Percentiles rank a stretch among this genome's conserved stretches.
Conservation (phyloP, 495 filamentous ascomycete genomes). For the Penicillium pancosmium region DNA sequence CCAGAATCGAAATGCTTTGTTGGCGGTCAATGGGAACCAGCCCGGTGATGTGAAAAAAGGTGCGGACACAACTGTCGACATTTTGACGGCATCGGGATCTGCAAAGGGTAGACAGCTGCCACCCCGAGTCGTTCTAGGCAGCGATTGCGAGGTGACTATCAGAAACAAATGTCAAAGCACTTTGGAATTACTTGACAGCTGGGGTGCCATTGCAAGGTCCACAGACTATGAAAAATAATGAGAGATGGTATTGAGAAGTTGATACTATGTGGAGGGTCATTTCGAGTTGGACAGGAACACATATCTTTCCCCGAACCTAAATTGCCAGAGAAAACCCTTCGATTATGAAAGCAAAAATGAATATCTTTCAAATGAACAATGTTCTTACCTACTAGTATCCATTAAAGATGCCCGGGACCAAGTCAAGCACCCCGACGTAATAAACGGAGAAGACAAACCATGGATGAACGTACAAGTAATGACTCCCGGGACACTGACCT, state of each 20-base stretch:
- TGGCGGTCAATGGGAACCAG: conserved; percentile 3
- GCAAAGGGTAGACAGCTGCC: conserved; percentile 5
- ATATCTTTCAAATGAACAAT: no score
- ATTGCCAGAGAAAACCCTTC: no score
- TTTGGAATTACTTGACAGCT: neutral
- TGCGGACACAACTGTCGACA: conserved; percentile 6
- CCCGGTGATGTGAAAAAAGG: conserved; percentile 11
- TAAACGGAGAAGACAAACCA: no score
- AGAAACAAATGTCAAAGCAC: neutral
- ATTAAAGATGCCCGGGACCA: no score
- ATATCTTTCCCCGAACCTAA: no score
- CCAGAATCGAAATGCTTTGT: neutral
- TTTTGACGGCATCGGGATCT: conserved; percentile 11
- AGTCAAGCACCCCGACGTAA: no score
- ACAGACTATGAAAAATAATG: neutral
- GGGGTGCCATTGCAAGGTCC: conserved; percentile 1
- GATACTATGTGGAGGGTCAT: no score
- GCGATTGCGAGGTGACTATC: conserved; percentile 2
- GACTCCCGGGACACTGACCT: no score
- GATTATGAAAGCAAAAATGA: no score
- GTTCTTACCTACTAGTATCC: no score
- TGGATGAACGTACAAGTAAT: no score
- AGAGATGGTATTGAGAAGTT: neutral
- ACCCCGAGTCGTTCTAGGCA: neutral
- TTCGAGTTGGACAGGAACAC: no score